phyloP scores from a whole-genome alignment of 208 protist genomes.

The Lotmaria passim region DNA sequence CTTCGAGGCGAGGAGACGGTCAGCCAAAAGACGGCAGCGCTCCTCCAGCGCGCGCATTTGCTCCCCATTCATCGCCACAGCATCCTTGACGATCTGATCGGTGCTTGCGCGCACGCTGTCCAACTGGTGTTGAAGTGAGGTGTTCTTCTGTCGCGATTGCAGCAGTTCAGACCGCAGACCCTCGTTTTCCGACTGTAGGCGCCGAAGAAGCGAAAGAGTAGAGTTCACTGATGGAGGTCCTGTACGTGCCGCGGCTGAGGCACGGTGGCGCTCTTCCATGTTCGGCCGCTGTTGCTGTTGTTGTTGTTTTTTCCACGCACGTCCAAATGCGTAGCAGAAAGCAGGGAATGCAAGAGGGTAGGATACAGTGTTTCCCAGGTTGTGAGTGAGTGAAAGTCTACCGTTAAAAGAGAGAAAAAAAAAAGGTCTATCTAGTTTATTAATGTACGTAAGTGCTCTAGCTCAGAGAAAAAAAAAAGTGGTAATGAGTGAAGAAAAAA shows the following conservation, averaged over 20 bases:
- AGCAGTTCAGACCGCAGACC: conserved; percentile 56
- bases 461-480: too few relatives aligned
- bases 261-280: conserved; percentile 12
- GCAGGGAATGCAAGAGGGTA: too few relatives aligned
- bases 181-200: conserved; percentile 70
- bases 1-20: conserved; percentile 47
- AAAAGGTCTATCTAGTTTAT: too few relatives aligned
- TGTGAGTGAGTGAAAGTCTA: too few relatives aligned
- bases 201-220: conserved; percentile 25
- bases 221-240: conserved; percentile 1
- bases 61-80: conserved; percentile 13
- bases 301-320: too few relatives aligned
- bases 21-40: conserved; percentile 58
- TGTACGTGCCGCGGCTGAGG: conserved; percentile 1
- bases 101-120: conserved; percentile 15
- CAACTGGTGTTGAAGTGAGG: conserved; percentile 38
- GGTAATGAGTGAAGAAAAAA: too few relatives aligned
- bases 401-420: too few relatives aligned
- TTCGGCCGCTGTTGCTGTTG: not conserved
- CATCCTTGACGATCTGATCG: conserved; percentile 22
- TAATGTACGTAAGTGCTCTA: too few relatives aligned
- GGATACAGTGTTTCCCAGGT: too few relatives aligned
- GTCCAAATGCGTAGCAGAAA: too few relatives aligned
- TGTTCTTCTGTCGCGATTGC: conserved; percentile 31
- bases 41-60: conserved; percentile 44